These are phyloP conservation scores for Caryopteris hybrid DNA, from an alignment of 305 asterid genomes.

Conservation along the genomic window DNA sequence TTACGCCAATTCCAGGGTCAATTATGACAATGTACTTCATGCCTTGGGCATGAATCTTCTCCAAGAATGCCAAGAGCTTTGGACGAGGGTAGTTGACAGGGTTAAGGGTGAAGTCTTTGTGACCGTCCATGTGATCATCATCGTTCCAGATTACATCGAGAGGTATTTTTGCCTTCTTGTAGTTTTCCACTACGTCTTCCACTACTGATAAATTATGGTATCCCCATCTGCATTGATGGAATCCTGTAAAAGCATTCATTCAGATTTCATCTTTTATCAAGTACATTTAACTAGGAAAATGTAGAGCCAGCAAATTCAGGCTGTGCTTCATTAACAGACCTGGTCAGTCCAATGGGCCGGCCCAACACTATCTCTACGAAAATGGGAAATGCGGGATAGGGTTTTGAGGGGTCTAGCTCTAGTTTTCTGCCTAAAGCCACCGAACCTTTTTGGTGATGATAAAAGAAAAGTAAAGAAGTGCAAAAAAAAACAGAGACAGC, in stretches of 20 bases:
- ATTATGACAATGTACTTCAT: constrained; percentile 85
- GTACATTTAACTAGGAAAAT: too few relatives aligned
- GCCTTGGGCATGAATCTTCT: constrained; percentile 74
- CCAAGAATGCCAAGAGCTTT: constrained; percentile 60
- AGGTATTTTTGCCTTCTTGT: constrained; percentile 74
- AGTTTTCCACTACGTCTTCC: constrained; percentile 83
- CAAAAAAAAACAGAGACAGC: not conserved
- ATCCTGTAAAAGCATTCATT: constrained; percentile 42
- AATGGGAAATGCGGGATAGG: constrained; percentile 14
- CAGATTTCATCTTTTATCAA: not conserved
- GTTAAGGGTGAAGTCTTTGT: constrained; percentile 88
- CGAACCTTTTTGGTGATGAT: constrained; percentile 1
- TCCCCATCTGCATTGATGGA: constrained; percentile 99
- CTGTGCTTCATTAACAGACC: too few relatives aligned
- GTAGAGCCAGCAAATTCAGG: too few relatives aligned
- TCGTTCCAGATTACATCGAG: constrained; percentile 97
- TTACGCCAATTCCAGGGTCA: constrained; percentile 89
- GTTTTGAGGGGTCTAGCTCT: constrained; percentile 27
- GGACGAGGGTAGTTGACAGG: constrained; percentile 78
- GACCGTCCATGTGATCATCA: constrained; percentile 96
- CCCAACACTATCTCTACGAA: not conserved
- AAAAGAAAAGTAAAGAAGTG: not conserved
- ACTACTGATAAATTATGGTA: constrained; percentile 86
- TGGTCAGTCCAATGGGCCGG: too few relatives aligned
- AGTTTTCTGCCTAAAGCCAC: constrained; percentile 7